phyloP scores from a whole-genome alignment of 202 grass and related monocot species.

The Zoysia matrella region DNA sequence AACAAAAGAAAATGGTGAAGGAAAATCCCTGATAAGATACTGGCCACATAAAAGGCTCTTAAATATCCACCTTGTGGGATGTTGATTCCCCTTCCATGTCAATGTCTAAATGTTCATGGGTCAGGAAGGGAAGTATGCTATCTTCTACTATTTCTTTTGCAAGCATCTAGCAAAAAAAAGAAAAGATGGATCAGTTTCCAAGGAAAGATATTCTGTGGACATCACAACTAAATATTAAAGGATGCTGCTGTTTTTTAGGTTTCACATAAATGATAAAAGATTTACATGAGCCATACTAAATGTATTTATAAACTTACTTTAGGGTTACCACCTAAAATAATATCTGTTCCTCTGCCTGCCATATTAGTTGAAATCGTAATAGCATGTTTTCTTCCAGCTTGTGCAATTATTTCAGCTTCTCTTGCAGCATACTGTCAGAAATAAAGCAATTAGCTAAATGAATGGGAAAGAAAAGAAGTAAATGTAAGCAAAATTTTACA shows the following conservation, averaged over 20 bases:
- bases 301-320: conserved; percentile 63
- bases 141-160: conserved; percentile 92
- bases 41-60: not conserved
- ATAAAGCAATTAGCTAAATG: conserved; percentile 34
- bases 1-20: conserved; percentile 33
- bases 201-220: conserved; percentile 11
- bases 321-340: conserved; percentile 97
- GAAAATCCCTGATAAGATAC: conserved; percentile 30
- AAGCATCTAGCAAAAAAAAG: conserved; percentile 71
- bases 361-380: conserved; percentile 99
- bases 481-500: conserved; percentile 29
- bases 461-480: conserved; percentile 27
- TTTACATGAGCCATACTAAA: conserved; percentile 11
- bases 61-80: conserved; percentile 67
- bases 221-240: not conserved
- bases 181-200: conserved; percentile 32
- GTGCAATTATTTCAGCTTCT: conserved; percentile 97
- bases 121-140: conserved; percentile 80
- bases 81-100: conserved; percentile 66
- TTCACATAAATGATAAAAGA: conserved; percentile 22
- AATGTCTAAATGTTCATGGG: conserved; percentile 61
- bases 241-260: conserved; percentile 22
- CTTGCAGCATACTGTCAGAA: conserved; percentile 86
- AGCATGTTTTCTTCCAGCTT: conserved; percentile 92
- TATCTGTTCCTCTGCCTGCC: conserved; percentile 98